Evolutionary conservation across 495 filamentous ascomycete genomes (phyloP).

Genomic region (Evansstolkia leycettana): DNA sequence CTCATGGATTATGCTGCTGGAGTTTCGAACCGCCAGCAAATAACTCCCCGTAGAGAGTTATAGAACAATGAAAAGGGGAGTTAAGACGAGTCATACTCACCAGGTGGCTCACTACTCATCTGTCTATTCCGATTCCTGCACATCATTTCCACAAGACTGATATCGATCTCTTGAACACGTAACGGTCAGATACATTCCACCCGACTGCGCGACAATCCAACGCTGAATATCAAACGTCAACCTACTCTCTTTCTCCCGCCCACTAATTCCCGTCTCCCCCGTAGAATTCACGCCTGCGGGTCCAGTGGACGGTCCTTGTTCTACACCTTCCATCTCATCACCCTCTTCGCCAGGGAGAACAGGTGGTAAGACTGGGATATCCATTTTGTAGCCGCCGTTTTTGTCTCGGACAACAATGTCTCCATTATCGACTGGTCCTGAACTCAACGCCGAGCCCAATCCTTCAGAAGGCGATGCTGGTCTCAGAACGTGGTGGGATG

Average conservation of each 20-base stretch:
- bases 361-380: constrained; percentile 45
- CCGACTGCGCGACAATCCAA: too few species aligned
- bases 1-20: not conserved
- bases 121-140: constrained; percentile 51
- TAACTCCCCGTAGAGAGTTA: not conserved
- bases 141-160: constrained; percentile 37
- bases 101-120: constrained; percentile 51
- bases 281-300: constrained; percentile 7
- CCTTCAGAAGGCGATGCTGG: constrained; percentile 28
- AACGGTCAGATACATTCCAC: too few species aligned
- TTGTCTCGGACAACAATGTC: constrained; percentile 69
- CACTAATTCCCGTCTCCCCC: constrained; percentile 19
- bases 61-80: not conserved
- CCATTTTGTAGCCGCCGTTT: constrained; percentile 63
- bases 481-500: constrained; percentile 13
- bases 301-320: constrained; percentile 12
- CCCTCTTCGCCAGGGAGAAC: constrained; percentile 39
- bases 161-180: constrained; percentile 27
- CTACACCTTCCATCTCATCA: constrained; percentile 35
- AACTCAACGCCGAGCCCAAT: constrained; percentile 17
- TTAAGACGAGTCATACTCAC: constrained; percentile 25
- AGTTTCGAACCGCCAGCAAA: not conserved
- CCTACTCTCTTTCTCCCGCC: constrained; percentile 37
- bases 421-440: constrained; percentile 33
- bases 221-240: too few species aligned